Evolutionary conservation across 345 rosid species (phyloP).

Genomic region (Eucalyptus dawsonii): DNA sequence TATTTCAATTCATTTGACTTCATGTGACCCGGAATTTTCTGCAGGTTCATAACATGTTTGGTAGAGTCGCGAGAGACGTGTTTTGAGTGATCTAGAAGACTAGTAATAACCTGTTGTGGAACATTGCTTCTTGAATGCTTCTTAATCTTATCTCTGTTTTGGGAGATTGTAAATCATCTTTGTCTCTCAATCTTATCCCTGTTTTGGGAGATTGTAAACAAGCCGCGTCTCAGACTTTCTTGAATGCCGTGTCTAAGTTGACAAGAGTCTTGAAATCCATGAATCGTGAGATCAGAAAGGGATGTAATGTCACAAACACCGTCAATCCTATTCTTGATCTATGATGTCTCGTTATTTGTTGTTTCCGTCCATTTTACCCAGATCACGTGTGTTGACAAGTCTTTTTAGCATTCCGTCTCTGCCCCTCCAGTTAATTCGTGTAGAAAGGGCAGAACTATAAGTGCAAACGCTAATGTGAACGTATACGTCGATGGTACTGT

Average conservation of each 20-base stretch:
- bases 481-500: not conserved
- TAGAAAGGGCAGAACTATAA: not conserved
- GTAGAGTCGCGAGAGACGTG: constrained; percentile 43
- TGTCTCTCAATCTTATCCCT: too few species aligned
- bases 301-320: not conserved
- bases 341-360: not conserved
- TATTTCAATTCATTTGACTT: too few species aligned
- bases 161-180: not conserved
- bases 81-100: constrained; percentile 18
- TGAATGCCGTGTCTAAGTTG: not conserved
- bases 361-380: not conserved
- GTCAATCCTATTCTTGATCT: not conserved
- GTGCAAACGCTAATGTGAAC: not conserved
- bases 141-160: not conserved
- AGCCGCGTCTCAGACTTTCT: not conserved
- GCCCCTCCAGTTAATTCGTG: not conserved
- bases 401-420: not conserved
- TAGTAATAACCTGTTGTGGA: not conserved
- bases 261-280: not conserved
- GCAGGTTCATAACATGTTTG: constrained; percentile 55
- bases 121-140: not conserved
- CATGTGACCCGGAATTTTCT: not conserved
- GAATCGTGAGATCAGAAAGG: not conserved
- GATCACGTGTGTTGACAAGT: not conserved
- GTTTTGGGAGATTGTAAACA: not conserved